Evolutionary conservation across 2,329 filamentous ascomycete species (phyloP).

Genomic region (Xylariaceae sp.): DNA sequence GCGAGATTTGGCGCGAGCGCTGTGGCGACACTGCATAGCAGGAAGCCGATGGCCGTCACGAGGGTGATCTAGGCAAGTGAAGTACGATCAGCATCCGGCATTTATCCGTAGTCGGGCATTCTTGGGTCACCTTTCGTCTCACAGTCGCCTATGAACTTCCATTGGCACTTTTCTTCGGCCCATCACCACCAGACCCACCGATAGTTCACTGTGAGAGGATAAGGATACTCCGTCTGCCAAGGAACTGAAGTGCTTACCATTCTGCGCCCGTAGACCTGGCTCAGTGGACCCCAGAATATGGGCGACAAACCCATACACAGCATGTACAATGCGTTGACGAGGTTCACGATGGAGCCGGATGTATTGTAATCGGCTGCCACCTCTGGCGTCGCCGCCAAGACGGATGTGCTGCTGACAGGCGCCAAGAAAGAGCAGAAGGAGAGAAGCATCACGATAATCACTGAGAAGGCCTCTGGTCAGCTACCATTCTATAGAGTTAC

Average conservation of each 20-base stretch:
- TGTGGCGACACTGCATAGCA: constrained; percentile 62
- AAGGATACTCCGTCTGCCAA: too few species aligned
- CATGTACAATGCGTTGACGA: constrained; percentile 66
- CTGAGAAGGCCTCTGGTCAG: constrained; percentile 6
- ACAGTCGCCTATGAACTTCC: too few species aligned
- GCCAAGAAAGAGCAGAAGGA: constrained; percentile 71
- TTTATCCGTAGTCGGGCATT: too few species aligned
- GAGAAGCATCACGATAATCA: constrained; percentile 58
- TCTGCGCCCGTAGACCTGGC: constrained; percentile 54
- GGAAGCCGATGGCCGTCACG: constrained; percentile 55
- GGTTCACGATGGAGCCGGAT: constrained; percentile 61
- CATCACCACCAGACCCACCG: too few species aligned
- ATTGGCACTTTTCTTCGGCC: too few species aligned
- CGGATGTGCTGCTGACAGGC: constrained; percentile 65
- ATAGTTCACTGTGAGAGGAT: too few species aligned
- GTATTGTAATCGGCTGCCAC: constrained; percentile 59
- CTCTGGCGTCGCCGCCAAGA: constrained; percentile 67
- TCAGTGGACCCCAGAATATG: constrained; percentile 65
- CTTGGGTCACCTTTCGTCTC: too few species aligned
- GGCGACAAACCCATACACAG: constrained; percentile 65
- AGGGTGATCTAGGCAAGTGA: constrained; percentile 50
- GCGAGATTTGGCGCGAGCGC: constrained; percentile 64
- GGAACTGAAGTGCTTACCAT: constrained; percentile 40
- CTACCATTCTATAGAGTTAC: too few species aligned
- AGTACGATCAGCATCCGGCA: too few species aligned